Evolutionary conservation across 2,329 filamentous ascomycete species (phyloP).

Genomic region (Aureobasidium sp.): DNA sequence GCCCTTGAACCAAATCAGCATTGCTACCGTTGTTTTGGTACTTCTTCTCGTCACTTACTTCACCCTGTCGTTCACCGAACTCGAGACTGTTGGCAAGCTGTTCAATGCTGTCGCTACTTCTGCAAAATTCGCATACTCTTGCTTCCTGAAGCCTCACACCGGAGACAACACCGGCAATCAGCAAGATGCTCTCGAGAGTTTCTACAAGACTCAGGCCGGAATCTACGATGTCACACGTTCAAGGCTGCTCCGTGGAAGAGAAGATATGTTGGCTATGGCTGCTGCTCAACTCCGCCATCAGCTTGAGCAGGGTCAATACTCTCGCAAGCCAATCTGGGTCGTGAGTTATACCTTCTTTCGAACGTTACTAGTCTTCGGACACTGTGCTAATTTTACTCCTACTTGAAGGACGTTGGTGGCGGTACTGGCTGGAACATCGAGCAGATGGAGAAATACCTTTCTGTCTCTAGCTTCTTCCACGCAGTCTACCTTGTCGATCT

Average conservation of each 20-base stretch:
- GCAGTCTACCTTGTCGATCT: conserved; percentile 90
- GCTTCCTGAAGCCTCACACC: conserved; percentile 83
- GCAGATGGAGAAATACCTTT: conserved; percentile 69
- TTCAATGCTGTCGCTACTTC: conserved; percentile 36
- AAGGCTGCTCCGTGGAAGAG: conserved; percentile 70
- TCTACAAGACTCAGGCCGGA: conserved; percentile 76
- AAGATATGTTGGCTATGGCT: conserved; percentile 89
- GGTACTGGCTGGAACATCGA: conserved; percentile 87
- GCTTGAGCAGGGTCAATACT: conserved; percentile 41
- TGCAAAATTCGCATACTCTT: conserved; percentile 70
- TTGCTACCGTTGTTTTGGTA: conserved; percentile 25
- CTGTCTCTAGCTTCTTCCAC: conserved; percentile 78
- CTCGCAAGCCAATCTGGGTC: conserved; percentile 65
- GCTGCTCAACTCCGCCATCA: conserved; percentile 73
- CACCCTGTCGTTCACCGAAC: conserved; percentile 26
- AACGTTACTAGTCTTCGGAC: no score
- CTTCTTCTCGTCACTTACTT: conserved; percentile 28
- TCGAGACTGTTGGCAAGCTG: conserved; percentile 23
- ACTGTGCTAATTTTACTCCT: not conserved
- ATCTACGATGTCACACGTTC: conserved; percentile 85
- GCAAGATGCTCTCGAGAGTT: conserved; percentile 90
- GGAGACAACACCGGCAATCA: conserved; percentile 61
- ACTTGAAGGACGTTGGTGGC: conserved; percentile 64
- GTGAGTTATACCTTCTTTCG: no score
- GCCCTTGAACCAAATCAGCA: conserved; percentile 25